Base-by-base conservation (phyloP, 176 grass and related monocot species). In the Puccinellia tenuiflora region DNA sequence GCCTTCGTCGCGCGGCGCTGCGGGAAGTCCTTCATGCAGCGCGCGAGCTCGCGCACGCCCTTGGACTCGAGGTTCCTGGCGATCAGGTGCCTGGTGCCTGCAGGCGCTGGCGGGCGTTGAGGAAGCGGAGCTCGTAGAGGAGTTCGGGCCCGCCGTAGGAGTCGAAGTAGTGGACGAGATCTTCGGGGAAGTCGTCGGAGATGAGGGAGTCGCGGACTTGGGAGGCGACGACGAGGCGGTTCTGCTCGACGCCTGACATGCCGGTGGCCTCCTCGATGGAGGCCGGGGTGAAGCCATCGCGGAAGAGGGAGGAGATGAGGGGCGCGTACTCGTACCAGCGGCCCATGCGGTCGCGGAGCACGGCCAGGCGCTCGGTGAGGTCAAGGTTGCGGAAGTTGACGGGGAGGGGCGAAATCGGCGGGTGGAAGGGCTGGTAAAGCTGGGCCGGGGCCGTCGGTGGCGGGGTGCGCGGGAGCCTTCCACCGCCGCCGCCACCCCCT, bases 281-380 rank as follows among this genome's bases (percentile, higher is more conserved):
- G 40, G 93, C 40, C 5, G 96, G 89, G 1, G 85, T 90, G 89
- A 99, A 96, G 25, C 93, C 96, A 43, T 98, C 89, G 3, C 80
- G 31, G 69, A 75, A 77, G 68, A 99, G 93, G 24, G 74, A 39
- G 52, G 91, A 30, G 72, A 99, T 79, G 69, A 99, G 87, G 9
- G 96, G 91, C 17, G 89, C 81, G 83, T 99, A 99, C 87, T 96
- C 96, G 74, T 93, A 70, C 96, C 91, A 99, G 34, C 59, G 64
- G 28, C 91, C 93, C 77, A 92, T 79, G 35, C 93, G 83, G 22
- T 95, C 79, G 48, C 89, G 93, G 21, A 96, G 91, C 80, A 99
- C 79, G 5, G 83, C 85, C 45, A 96, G 81, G 24, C 88, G 76
- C 91, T 99, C 73, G 16, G 55, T 55, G 50, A 88, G 56, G 38